A percentile compares a stretch with the other conserved stretches of the same genome.
Conservation (phyloP, 768 basidiomycete species). For the Macrocybe gigantea region DNA sequence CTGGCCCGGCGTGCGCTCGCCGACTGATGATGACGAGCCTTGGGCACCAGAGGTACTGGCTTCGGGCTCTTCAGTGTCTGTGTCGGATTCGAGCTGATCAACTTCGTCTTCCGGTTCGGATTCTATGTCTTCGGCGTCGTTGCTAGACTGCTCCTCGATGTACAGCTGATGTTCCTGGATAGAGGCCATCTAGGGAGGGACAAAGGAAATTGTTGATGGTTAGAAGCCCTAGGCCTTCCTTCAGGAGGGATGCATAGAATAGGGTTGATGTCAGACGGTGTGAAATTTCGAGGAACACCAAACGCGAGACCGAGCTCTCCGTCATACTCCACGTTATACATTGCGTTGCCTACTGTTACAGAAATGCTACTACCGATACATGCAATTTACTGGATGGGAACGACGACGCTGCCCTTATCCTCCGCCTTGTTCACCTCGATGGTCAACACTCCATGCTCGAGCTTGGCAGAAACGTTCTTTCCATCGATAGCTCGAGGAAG, state of each 20-base stretch:
- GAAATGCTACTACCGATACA: background rate
- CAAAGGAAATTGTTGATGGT: background rate
- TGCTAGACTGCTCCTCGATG: slow-evolving; percentile 1
- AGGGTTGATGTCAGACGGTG: no score
- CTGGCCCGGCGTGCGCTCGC: slow-evolving; percentile 54
- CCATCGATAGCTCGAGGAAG: slow-evolving; percentile 59
- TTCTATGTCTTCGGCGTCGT: slow-evolving; percentile 20
- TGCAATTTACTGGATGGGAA: slow-evolving; percentile 30
- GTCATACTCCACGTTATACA: background rate
- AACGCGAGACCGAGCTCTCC: background rate
- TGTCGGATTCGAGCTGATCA: slow-evolving; percentile 60
- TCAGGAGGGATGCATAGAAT: no score
- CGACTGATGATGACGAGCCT: slow-evolving; percentile 17
- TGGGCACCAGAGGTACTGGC: slow-evolving; percentile 18
- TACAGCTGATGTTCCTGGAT: background rate
- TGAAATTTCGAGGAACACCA: background rate
- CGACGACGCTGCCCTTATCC: slow-evolving; percentile 47
- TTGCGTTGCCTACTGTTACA: background rate
- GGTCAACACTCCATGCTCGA: slow-evolving; percentile 66
- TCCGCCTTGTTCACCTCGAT: slow-evolving; percentile 55
- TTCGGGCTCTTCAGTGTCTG: slow-evolving; percentile 34
- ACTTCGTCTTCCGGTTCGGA: slow-evolving; percentile 56
- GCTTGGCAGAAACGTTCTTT: slow-evolving; percentile 52
- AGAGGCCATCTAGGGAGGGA: slow-evolving; percentile 4
- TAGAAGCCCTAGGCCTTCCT: no score